Base-by-base conservation (phyloP, 345 rosid genomes). In the Arabidopsis suecica region DNA sequence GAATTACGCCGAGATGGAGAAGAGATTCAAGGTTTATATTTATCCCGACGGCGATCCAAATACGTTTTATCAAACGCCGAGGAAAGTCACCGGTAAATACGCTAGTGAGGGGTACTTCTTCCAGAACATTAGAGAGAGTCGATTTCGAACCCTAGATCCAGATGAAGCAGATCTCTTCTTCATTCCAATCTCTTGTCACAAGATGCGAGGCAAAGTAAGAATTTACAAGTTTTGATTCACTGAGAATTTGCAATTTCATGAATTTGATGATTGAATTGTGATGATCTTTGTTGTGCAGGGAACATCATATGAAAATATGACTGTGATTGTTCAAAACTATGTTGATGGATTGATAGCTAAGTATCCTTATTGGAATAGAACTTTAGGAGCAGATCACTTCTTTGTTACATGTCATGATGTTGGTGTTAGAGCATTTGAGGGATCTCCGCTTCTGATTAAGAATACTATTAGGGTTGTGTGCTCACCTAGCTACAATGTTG, bases 31-130 rank as follows among this genome's bases (percentile, higher is more conserved):
- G 88, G 86, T 95, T 63, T 95, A 81, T 67, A 82, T 95, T 6
- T 95, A 95, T 74, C 96, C 99, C 0, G 99, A 95, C 48, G 99
- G 99, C 8, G 99, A 95, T 83, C 93, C 97, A 0, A 85, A 86
- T 1, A 90, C 97, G 1, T 95, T 87, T 56, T 95, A 84, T 61
- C 98, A 90, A 67, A 95, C 99, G 34, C 97, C 99, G 23, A 86
- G 98, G 84, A 95, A 92, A 77, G 77, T 95, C 9, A 95, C 97
- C 0, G 98, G 99, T 0, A 95, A 95, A 76, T 95, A 95, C 56
- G 96, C 99, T 61, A 95, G 99, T 61, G 99, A 95, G 78, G 99
- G 99, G n/a, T 92, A 84, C 80, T 95, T 95, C 81, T 95, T 95
- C 75, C 96, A 90, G 87, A 95, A 92, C 51, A 89, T 95, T 0